Conservation (phyloP, 352 stramenopile species). For the Pythium angustatum region DNA sequence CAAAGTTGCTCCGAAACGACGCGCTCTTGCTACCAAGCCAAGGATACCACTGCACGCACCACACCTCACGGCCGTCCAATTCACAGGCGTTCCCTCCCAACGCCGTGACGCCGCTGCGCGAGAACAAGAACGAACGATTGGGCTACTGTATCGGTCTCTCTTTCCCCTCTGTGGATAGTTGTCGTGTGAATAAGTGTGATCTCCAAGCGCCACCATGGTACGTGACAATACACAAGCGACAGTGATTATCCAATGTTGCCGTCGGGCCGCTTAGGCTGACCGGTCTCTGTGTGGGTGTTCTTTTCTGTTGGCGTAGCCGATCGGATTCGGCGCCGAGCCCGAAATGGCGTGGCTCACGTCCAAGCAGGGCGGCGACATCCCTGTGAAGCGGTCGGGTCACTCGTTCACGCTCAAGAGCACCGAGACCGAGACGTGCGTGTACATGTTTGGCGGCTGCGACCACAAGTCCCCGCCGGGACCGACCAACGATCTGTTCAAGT, state of each 20-base stretch:
- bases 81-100: no score
- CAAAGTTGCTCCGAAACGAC: background rate
- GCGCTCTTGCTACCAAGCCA: no score
- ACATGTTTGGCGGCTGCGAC: slow-evolving; percentile 91
- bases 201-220: slow-evolving; percentile 7
- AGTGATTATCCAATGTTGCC: no score
- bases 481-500: slow-evolving; percentile 93
- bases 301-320: slow-evolving; percentile 56
- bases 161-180: background rate
- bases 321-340: slow-evolving; percentile 80
- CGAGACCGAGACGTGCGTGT: slow-evolving; percentile 66
- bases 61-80: no score
- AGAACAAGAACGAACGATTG: background rate
- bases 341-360: slow-evolving; percentile 89
- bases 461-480: slow-evolving; percentile 90
- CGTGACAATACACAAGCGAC: no score
- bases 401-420: slow-evolving; percentile 91
- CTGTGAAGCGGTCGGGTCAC: slow-evolving; percentile 94
- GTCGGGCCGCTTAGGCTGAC: no score
- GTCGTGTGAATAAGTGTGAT: background rate
- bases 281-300: no score
- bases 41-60: background rate
- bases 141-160: no score
- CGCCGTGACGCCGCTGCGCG: background rate
- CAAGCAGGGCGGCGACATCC: slow-evolving; percentile 92